These are phyloP conservation scores for Solioccasus polychromus DNA, from an alignment of 768 basidiomycete species.

Conservation along the genomic window DNA sequence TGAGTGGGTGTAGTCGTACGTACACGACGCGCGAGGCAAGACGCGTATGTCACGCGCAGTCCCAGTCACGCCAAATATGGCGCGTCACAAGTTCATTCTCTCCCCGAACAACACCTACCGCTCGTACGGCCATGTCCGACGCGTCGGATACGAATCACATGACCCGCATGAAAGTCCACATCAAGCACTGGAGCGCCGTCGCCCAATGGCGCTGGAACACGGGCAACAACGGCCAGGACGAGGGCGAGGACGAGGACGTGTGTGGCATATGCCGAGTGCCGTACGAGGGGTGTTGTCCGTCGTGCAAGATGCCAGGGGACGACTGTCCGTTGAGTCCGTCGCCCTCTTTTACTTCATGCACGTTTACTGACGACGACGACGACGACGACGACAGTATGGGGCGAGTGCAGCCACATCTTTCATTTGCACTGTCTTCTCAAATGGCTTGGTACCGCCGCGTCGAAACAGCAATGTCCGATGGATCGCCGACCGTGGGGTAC, in stretches of 20 bases:
- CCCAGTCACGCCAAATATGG: no score
- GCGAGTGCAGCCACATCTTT: conserved; percentile 95
- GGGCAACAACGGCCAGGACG: conserved; percentile 30
- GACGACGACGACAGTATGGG: conserved; percentile 92
- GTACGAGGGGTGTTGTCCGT: conserved; percentile 93
- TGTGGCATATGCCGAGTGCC: conserved; percentile 91
- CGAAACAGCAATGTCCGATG: conserved; percentile 98
- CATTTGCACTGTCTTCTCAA: conserved; percentile 98
- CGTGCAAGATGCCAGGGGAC: conserved; percentile 95
- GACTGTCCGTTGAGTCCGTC: conserved; percentile 86
- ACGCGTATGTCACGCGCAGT: no score
- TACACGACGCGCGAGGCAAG: no score
- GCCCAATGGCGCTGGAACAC: conserved; percentile 89
- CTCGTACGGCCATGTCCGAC: no score
- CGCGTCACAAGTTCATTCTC: no score
- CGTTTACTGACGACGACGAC: background rate
- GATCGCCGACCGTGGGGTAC: conserved; percentile 92
- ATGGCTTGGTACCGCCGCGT: conserved; percentile 88
- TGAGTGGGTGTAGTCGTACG: no score
- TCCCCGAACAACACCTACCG: no score
- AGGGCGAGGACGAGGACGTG: conserved; percentile 55
- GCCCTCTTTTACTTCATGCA: background rate
- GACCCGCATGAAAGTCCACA: conserved; percentile 62
- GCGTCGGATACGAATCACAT: background rate
- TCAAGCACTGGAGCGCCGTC: conserved; percentile 86